Base-by-base conservation (phyloP, 768 basidiomycete species). In the Cystofilobasidium capitatum region DNA sequence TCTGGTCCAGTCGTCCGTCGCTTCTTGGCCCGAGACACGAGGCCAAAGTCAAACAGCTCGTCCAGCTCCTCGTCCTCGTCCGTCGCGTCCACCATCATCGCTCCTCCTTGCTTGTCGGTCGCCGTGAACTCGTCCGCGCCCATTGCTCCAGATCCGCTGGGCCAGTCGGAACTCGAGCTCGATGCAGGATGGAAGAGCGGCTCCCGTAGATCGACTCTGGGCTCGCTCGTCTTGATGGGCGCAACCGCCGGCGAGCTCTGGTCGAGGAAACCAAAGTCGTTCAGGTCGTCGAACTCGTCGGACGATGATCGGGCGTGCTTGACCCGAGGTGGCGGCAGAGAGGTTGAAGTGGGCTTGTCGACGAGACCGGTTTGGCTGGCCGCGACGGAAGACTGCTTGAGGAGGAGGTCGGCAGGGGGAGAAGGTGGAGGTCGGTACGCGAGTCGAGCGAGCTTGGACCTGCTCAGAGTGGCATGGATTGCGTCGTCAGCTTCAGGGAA, bases 241-340 rank as follows among this genome's bases (percentile, higher is more conserved):
- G 24, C 10, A 14, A 22, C 22, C 3, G n/a, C 22, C 7, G 9
- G 13, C n/a, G n/a, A 8, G 47, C 47, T 5, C 47, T 22, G 9
- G 51, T n/a, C 51, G 29, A 55, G 10, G 29, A 14, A n/a, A n/a
- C n/a, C 51, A 33, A 55, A 55, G 51, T 55, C 51, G n/a, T 31
- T 8, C 51, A 55, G 51, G 51, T 55, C 51, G 31, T 55, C 51
- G 51, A 8, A 51, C 49, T 51, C 49, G n/a, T 51, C 49, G 3
- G 29, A 14, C 29, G 51, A 31, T 16, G 44, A n/a, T 45, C 40
- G 40, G 40, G 40, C 40, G 10, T 20, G 40, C 20, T 20, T 42
- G 10, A 24, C 45, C 45, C 45, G 9, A 49, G 45, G 9, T 6
- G 45, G 20, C 45, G 45, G n/a, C n/a, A n/a, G n/a, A n/a, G n/a